Evolutionary conservation across 2,329 filamentous ascomycete species (phyloP).

Genomic region (Colletotrichum paranaense): DNA sequence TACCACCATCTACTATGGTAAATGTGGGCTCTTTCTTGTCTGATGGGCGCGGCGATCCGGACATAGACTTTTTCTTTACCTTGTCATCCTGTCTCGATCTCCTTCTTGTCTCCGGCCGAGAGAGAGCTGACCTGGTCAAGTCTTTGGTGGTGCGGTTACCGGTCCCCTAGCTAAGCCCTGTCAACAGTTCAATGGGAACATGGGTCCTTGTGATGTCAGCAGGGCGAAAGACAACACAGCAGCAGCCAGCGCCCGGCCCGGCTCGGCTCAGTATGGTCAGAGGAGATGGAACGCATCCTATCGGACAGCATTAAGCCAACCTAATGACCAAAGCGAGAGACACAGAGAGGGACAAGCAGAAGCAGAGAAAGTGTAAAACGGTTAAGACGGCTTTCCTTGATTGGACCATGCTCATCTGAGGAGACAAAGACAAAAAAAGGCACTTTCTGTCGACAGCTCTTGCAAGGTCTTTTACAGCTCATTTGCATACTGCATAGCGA

Average conservation of each 20-base stretch:
- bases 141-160: neutral
- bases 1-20: neutral
- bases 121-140: neutral
- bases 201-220: neutral
- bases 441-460: conserved; percentile 7
- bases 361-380: neutral
- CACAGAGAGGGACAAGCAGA: neutral
- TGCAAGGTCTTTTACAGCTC: neutral
- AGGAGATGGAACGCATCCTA: neutral
- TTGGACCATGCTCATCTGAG: neutral
- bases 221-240: neutral
- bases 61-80: neutral
- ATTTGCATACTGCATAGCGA: neutral
- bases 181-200: neutral
- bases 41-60: neutral
- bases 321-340: neutral
- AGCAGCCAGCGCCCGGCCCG: neutral
- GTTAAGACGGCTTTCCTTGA: neutral
- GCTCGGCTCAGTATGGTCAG: conserved; percentile 5
- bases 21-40: neutral
- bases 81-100: neutral
- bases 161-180: neutral
- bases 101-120: neutral
- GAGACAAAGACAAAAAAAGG: neutral
- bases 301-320: neutral